phyloP scores from a whole-genome alignment of 441 rosid genomes.

The Hura crepitans region DNA sequence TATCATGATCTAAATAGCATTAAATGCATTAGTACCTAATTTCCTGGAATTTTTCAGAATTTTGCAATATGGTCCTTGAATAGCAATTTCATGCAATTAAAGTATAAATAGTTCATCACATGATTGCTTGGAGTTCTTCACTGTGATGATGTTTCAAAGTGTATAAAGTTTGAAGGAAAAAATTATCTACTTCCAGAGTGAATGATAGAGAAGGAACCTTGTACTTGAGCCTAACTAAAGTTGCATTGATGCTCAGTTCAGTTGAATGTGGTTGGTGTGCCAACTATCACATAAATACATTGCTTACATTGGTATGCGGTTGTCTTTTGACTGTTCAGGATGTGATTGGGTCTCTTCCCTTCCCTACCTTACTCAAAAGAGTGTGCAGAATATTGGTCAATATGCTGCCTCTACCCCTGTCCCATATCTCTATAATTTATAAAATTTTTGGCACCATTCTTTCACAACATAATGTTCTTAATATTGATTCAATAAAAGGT shows the following conservation, averaged over 20 bases:
- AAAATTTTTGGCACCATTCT: not conserved
- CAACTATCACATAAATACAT: not conserved
- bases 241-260: not conserved
- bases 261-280: not conserved
- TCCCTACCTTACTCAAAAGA: not conserved
- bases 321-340: not conserved
- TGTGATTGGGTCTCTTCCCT: not conserved
- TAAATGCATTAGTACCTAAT: not conserved
- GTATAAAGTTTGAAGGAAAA: not conserved
- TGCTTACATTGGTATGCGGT: not conserved
- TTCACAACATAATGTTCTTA: not conserved
- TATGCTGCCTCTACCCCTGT: not conserved
- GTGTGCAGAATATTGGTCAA: not conserved
- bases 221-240: not conserved
- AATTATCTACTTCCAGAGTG: not conserved
- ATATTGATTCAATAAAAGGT: conserved; percentile 12
- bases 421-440: not conserved
- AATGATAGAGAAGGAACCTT: not conserved
- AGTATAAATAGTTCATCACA: not conserved
- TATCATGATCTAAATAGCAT: not conserved
- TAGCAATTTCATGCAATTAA: not conserved
- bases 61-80: not conserved
- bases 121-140: not conserved
- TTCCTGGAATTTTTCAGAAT: not conserved
- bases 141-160: not conserved